These are phyloP conservation scores for Aspergillus candidus DNA, from an alignment of 2,329 filamentous ascomycete species.

Conservation along the genomic window DNA sequence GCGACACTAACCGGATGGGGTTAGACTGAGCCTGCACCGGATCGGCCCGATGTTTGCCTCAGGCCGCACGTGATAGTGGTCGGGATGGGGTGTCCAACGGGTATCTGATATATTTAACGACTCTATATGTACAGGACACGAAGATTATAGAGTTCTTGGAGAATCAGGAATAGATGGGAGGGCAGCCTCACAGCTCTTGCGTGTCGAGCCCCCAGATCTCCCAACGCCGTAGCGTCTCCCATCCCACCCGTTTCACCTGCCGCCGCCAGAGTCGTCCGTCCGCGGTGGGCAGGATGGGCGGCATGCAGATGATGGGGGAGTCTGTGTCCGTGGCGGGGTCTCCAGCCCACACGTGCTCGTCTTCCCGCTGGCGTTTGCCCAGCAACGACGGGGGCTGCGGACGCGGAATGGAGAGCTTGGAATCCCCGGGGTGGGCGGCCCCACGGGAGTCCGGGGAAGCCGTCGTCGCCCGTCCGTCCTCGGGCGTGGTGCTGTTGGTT, in stretches of 20 bases:
- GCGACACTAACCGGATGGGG: too few species aligned
- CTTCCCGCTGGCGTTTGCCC: conserved; percentile 18
- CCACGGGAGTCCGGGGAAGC: neutral
- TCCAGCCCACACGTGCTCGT: neutral
- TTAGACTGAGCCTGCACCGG: too few species aligned
- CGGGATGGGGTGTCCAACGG: too few species aligned
- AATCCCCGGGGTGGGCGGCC: neutral
- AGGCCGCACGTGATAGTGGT: too few species aligned
- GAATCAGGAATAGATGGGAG: neutral
- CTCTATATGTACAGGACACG: too few species aligned
- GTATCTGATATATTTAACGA: too few species aligned
- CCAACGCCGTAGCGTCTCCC: conserved; percentile 38
- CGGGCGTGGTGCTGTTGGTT: conserved; percentile 3
- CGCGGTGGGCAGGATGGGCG: conserved; percentile 8
- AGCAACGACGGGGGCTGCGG: conserved; percentile 7
- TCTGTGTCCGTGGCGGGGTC: neutral
- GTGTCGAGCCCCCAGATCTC: conserved; percentile 41
- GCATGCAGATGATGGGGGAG: neutral
- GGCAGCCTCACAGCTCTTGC: conserved; percentile 26
- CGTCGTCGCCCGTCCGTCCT: neutral
- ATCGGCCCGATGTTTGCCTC: too few species aligned
- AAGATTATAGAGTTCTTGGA: too few species aligned
- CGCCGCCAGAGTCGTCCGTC: conserved; percentile 28
- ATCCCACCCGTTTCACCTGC: conserved; percentile 30
- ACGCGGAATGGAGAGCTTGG: neutral